Conservation (phyloP, 2,329 filamentous ascomycete species). For the Pseudopithomyces chartarum region DNA sequence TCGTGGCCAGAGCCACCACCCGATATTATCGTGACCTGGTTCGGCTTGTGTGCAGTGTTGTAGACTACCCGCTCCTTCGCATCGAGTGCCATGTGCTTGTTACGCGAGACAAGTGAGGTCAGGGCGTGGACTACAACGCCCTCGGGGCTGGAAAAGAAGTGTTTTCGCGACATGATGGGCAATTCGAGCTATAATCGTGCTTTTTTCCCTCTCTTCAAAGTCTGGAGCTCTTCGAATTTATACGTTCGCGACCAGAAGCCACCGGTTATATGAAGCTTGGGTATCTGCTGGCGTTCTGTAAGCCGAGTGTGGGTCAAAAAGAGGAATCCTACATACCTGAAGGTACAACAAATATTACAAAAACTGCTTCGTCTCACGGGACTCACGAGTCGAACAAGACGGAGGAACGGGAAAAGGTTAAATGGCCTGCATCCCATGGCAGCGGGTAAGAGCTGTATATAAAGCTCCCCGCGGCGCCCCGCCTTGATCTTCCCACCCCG, state of each 20-base stretch:
- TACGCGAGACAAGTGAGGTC: slow-evolving; percentile 53
- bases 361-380: not conserved
- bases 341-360: not conserved
- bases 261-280: slow-evolving; percentile 8
- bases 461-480: slow-evolving; percentile 31
- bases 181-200: not conserved
- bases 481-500: slow-evolving; percentile 22
- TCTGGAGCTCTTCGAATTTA: not conserved
- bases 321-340: not conserved
- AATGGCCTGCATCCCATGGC: slow-evolving; percentile 8
- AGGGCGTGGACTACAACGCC: slow-evolving; percentile 57
- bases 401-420: not conserved
- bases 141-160: slow-evolving; percentile 58
- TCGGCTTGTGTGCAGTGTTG: slow-evolving; percentile 49
- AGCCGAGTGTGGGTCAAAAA: not conserved
- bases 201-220: not conserved
- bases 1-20: slow-evolving; percentile 56
- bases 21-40: slow-evolving; percentile 53
- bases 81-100: slow-evolving; percentile 51
- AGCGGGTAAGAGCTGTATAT: slow-evolving; percentile 22
- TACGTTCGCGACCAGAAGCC: not conserved
- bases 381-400: not conserved
- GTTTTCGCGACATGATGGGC: slow-evolving; percentile 57
- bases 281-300: not conserved
- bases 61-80: slow-evolving; percentile 55